A percentile compares a stretch with the other conserved stretches of the same genome.
phyloP scores from a whole-genome alignment of 331 rosid species.

The Saraca asoca region DNA sequence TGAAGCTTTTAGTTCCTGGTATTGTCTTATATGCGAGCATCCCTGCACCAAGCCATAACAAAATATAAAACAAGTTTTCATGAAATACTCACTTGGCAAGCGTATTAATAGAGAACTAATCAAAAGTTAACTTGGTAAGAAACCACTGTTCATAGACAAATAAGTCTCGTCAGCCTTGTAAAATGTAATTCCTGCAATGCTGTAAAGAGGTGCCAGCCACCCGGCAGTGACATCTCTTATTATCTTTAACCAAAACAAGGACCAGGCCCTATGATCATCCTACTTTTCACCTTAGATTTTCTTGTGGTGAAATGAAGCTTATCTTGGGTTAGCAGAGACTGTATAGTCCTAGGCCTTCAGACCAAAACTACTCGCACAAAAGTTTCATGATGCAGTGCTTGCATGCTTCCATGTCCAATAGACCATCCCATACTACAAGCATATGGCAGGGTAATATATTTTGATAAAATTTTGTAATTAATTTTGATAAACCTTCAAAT shows the following conservation, averaged over 20 bases:
- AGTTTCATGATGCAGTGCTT: not conserved
- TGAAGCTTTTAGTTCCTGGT: conserved; percentile 79
- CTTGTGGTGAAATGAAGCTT: no score
- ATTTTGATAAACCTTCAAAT: not conserved
- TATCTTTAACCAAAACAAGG: conserved; percentile 7
- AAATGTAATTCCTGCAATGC: conserved; percentile 5
- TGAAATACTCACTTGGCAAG: not conserved
- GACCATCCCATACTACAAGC: conserved; percentile 16
- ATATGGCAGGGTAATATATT: not conserved
- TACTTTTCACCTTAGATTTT: conserved; percentile 4
- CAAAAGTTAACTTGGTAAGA: not conserved
- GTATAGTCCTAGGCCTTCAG: conserved; percentile 3
- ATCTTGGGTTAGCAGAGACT: not conserved
- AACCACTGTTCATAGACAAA: not conserved
- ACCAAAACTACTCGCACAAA: not conserved
- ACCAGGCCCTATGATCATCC: not conserved
- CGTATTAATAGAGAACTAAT: conserved; percentile 2
- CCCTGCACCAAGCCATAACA: conserved; percentile 52
- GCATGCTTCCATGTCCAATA: not conserved
- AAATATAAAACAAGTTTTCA: conserved; percentile 23
- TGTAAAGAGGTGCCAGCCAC: conserved; percentile 1
- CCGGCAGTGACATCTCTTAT: not conserved
- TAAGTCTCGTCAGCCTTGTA: conserved; percentile 6
- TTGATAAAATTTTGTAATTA: not conserved
- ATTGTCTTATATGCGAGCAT: conserved; percentile 92